Base-by-base conservation (phyloP, 139 green algal species). In the Picochlorum costavermella region DNA sequence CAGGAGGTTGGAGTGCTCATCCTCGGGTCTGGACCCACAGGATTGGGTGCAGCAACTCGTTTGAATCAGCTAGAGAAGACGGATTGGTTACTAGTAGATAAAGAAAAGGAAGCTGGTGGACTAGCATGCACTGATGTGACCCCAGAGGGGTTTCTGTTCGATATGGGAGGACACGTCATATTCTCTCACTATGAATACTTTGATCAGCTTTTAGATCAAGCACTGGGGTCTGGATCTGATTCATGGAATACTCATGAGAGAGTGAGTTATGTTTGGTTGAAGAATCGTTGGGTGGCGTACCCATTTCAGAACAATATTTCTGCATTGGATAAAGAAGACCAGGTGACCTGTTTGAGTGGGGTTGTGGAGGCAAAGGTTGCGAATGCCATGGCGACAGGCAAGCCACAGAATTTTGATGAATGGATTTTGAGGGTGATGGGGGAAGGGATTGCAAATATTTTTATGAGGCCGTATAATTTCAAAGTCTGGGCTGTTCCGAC, bases 391-490 rank as follows among this genome's bases (percentile, higher is more conserved):
- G 86, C 89, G 0, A 46, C 66, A 56, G 64, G 58, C 60, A 83
- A 83, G 61, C 89, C 89, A 6, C 74, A 72, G 29, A 92, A 89
- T 75, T 96, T 96, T 84, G 89, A 96, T 59, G 89, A 96, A 70
- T 96, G 89, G 89, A 96, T 95, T 68, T 51, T 92, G 72, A 76
- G 89, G 4, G 80, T 89, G 5, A 91, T 94, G 84, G 89, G 89
- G 16, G 45, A 68, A 2, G 88, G 88, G 56, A 95, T 96, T 55
- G 89, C 89, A 1, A 80, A 95, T 63, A 53, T 95, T 20, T 96
- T 96, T 82, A 95, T 96, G 89, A 76, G 89, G 14, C 89, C 89
- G 2, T 96, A 96, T 84, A 96, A 96, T 81, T 92, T 94, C 84
- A 96, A 96, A 84, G 89, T 88, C 30, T 13, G 77, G 88, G 87